A percentile compares a stretch with the other conserved stretches of the same genome.
Conservation (phyloP, 192 early-diverging fungal genomes). For the Phlyctochytrium bullatum region DNA sequence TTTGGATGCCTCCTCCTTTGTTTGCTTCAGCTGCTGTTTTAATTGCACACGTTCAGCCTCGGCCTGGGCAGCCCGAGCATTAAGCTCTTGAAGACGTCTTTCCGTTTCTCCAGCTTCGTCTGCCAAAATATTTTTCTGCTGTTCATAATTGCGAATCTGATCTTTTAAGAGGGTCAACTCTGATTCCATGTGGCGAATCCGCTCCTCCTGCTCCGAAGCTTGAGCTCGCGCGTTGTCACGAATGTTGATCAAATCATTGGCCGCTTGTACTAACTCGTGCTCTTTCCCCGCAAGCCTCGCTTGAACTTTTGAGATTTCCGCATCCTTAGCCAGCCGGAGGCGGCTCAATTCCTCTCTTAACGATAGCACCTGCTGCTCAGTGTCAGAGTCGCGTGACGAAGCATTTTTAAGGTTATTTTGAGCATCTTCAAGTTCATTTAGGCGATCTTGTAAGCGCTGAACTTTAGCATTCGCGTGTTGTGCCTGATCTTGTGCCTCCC, state of each 20-base stretch:
- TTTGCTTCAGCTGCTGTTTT: neutral
- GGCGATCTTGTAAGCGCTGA: neutral
- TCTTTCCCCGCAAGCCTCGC: slow-evolving; percentile 1
- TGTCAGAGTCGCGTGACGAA: neutral
- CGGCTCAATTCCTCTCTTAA: neutral
- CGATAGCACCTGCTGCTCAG: neutral
- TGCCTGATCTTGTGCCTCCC: neutral
- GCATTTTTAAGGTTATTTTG: slow-evolving; percentile 2
- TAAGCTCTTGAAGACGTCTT: neutral
- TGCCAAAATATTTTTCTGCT: neutral
- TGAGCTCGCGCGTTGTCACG: neutral
- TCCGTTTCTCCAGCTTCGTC: neutral
- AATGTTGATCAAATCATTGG: neutral
- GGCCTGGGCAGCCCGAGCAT: neutral
- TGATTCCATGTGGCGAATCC: neutral
- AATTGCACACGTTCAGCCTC: neutral
- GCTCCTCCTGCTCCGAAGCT: neutral
- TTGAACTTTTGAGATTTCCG: neutral
- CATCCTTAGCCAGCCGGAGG: neutral
- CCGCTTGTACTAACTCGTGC: neutral
- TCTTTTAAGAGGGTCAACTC: neutral
- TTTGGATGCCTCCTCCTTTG: neutral
- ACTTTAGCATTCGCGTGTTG: neutral
- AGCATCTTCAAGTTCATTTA: neutral
- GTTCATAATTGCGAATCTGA: neutral